Percentiles rank a stretch among this genome's conserved stretches.
These are phyloP conservation scores for Caloboletus inedulis DNA, from an alignment of 1,284 basidiomycete genomes.

Conservation along the genomic window DNA sequence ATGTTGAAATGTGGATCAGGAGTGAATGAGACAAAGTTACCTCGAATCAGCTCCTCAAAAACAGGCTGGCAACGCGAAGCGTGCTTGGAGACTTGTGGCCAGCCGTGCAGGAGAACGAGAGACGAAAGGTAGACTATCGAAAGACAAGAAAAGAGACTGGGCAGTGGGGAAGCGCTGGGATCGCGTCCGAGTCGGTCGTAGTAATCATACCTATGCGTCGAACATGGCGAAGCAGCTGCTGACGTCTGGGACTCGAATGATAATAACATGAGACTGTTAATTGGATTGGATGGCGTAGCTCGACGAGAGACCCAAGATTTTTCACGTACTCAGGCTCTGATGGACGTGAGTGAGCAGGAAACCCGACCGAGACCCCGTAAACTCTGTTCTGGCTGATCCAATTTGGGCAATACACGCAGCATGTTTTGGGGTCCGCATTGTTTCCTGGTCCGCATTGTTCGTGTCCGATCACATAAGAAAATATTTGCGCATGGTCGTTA, in stretches of 20 bases:
- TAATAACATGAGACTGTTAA: neutral
- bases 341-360: neutral
- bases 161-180: neutral
- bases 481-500: constrained; percentile 19
- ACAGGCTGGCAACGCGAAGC: neutral
- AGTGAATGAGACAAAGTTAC: neutral
- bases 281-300: neutral
- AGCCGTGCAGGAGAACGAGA: neutral
- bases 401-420: neutral
- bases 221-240: neutral
- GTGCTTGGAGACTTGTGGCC: neutral
- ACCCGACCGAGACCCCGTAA: constrained; percentile 22
- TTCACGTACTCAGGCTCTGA: neutral
- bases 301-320: too few relatives aligned
- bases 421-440: constrained; percentile 19
- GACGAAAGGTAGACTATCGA: neutral
- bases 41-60: neutral
- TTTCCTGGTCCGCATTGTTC: constrained; percentile 8
- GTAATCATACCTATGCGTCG: neutral
- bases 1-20: neutral
- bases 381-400: constrained; percentile 16
- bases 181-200: neutral
- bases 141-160: neutral
- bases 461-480: neutral
- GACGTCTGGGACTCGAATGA: neutral